Evolutionary conservation across 2,329 filamentous ascomycete species (phyloP).

Genomic region (Penicillium sp.): DNA sequence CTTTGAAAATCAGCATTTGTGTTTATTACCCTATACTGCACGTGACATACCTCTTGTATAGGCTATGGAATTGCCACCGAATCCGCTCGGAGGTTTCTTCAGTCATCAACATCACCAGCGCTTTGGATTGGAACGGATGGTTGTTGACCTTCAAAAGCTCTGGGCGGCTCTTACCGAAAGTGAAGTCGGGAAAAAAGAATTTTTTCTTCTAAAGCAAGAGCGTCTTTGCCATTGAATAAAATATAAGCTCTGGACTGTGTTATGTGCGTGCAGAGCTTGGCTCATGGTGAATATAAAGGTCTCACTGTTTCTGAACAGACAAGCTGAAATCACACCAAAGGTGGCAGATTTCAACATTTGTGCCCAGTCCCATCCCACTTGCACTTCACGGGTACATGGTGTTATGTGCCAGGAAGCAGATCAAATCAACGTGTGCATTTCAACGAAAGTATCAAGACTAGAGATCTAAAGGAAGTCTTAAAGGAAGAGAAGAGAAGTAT

Average conservation of each 20-base stretch:
- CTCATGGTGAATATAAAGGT: not conserved
- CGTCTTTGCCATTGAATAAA: not conserved
- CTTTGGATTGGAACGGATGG: not conserved
- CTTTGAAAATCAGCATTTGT: conserved; percentile 1
- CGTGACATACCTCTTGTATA: not conserved
- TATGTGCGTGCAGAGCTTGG: not conserved
- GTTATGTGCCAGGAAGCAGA: not conserved
- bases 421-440: not conserved
- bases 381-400: not conserved
- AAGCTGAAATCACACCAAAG: not conserved
- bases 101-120: not conserved
- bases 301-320: not conserved
- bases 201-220: not conserved
- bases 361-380: not conserved
- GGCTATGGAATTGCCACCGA: not conserved
- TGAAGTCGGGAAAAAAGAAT: not conserved
- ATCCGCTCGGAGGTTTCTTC: not conserved
- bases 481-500: not conserved
- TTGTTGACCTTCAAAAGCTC: not conserved
- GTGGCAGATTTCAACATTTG: not conserved
- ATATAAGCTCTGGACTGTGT: not conserved
- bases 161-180: not conserved
- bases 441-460: not conserved
- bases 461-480: no score
- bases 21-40: not conserved